Conservation (phyloP, 805 yeast species). For the Candida broadrunensis region DNA sequence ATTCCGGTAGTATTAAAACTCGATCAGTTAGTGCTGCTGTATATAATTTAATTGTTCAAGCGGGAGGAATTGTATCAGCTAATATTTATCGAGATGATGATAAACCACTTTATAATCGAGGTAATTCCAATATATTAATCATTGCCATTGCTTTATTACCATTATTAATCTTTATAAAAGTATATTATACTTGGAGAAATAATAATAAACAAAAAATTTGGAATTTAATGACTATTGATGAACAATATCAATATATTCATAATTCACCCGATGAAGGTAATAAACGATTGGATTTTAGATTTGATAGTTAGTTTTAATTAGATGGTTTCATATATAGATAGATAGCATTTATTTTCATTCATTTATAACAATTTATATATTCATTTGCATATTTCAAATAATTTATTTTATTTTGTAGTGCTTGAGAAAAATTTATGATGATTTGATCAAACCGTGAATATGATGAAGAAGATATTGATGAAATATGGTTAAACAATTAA, state of each 20-base stretch:
- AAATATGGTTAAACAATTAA: too few species aligned
- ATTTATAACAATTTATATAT: too few species aligned
- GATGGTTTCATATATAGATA: too few species aligned
- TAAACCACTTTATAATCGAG: conserved; percentile 24
- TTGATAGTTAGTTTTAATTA: conserved; percentile 14
- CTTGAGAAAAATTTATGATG: too few species aligned
- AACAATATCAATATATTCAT: conserved; percentile 14
- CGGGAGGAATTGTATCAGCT: conserved; percentile 20
- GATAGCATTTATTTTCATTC: too few species aligned
- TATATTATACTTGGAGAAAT: conserved; percentile 23
- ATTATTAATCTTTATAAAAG: conserved; percentile 15
- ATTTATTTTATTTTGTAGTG: too few species aligned
- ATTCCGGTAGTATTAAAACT: conserved; percentile 21
- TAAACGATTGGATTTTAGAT: conserved; percentile 21
- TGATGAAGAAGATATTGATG: too few species aligned
- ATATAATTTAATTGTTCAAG: conserved; percentile 24
- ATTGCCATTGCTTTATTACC: conserved; percentile 18
- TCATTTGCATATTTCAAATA: too few species aligned
- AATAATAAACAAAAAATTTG: conserved; percentile 12
- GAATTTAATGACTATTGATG: conserved; percentile 16
- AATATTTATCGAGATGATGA: conserved; percentile 26
- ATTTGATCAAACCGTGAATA: too few species aligned
- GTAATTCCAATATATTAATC: conserved; percentile 20
- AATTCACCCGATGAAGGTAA: conserved; percentile 19
- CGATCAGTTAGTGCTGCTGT: conserved; percentile 28